These are phyloP conservation scores for Orbilia quercus DNA, from an alignment of 2,329 filamentous ascomycete species.

Conservation along the genomic window DNA sequence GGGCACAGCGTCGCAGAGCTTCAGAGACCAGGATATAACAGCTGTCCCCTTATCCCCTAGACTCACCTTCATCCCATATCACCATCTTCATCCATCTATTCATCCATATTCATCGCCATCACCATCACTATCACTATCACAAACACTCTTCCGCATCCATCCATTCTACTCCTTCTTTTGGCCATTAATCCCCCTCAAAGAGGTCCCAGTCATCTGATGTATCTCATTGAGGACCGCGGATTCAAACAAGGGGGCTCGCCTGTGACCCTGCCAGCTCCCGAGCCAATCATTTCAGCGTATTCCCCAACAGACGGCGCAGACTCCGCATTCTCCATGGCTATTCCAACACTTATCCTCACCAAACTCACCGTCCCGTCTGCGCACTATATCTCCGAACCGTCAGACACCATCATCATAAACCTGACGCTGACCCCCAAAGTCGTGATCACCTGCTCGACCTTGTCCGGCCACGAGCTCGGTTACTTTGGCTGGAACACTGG, in stretches of 20 bases:
- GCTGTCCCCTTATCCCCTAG: slow-evolving; percentile 11
- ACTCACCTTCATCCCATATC: not conserved
- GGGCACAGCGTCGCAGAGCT: not conserved
- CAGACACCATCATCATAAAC: slow-evolving; percentile 50
- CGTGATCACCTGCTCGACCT: slow-evolving; percentile 47
- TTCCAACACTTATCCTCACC: slow-evolving; percentile 49
- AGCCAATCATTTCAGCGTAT: slow-evolving; percentile 40
- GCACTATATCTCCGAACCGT: slow-evolving; percentile 37
- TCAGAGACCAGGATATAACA: not conserved
- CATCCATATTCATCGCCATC: not conserved
- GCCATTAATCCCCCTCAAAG: slow-evolving; percentile 7
- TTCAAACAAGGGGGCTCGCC: slow-evolving; percentile 28
- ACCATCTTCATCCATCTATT: slow-evolving; percentile 7
- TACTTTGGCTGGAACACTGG: slow-evolving; percentile 54
- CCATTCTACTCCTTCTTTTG: slow-evolving; percentile 8
- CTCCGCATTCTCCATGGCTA: slow-evolving; percentile 23
- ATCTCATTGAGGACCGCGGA: slow-evolving; percentile 33
- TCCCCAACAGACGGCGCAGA: slow-evolving; percentile 23
- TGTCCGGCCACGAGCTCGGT: slow-evolving; percentile 49
- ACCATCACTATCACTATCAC: no score
- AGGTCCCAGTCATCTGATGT: not conserved
- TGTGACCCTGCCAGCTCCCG: slow-evolving; percentile 31
- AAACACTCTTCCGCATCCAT: not conserved
- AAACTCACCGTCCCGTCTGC: slow-evolving; percentile 45
- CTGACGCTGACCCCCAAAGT: slow-evolving; percentile 42